Base-by-base conservation (phyloP, 768 basidiomycete species). In the Boletus vermiculosoides region DNA sequence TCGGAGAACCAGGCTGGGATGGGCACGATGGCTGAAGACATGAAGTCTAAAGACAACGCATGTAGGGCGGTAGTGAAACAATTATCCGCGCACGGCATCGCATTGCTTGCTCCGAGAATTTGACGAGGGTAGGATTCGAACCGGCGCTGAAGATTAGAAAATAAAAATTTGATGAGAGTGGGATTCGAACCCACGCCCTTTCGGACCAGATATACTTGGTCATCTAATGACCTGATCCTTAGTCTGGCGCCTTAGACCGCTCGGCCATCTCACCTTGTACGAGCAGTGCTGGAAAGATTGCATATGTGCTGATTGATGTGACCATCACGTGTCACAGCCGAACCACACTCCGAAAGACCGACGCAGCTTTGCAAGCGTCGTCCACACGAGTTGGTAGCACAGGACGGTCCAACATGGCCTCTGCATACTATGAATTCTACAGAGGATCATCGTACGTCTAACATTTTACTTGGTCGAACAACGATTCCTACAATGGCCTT, bases 361-460 rank as follows among this genome's bases (percentile, higher is more conserved):
- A 40, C n/a, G n/a, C n/a, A 11, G 20, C 54, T 57, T 49, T 65
- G 50, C 37, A 34, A 55, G 42, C 47, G 36, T 45, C 53, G 55
- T 45, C 53, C 45, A 50, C 56, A 57, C 40, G 54, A 45, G 52
- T 50, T 40, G 41, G 57, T 28, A 48, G 50, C 54, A 45, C 45
- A n/a, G 12, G 51, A 52, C 53, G 46, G 52, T 67, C 59, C 50
- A 67, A 41, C 59, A 90, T 90, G 89, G 88, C 89, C 45, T 75
- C 90, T 23, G 88, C 88, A 40, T 94, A 93, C 78, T 94, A 94
- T 72, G 92, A 94, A 74, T 92, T 94, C 72, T 94, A 94, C 78
- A 83, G 92, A 58, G 90, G 91, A 57, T 92, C 91, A 42, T 92
- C 91, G 92, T 94, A 78, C 67, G 90, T 83, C 57, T 8, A 31